Base-by-base conservation (phyloP, 768 basidiomycete genomes). In the Phanerochaete sordida region DNA sequence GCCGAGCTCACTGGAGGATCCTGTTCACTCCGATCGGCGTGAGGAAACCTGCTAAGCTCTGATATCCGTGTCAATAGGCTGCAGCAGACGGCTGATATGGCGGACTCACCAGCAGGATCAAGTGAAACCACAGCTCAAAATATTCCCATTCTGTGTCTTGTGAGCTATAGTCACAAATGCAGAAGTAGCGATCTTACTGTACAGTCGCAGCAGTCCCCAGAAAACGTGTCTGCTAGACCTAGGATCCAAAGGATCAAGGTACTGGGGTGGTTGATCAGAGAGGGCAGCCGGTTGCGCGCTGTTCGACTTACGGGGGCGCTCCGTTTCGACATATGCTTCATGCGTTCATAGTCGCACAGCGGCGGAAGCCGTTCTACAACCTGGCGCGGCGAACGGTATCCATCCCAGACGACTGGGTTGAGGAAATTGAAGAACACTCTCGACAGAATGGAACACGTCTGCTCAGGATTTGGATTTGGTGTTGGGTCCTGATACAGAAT, bases 351-450 rank as follows among this genome's bases (percentile, higher is more conserved):
- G 62, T 86, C 85, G 1, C 83, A 78, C 23, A 85, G 65, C 1
- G 77, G 75, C 11, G 83, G 84, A 0, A 81, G 64, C 55, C 74
- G 65, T 0, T 79, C 76, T 39, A 72, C 70, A 0, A 79, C 66
- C 1, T 85, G 65, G 65, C 81, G 81, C 3, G 75, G 61, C n/a
- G 77, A 66, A n/a, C 73, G 68, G 60, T 76, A 75, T 0, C 78
- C 82, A 11, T 70, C 64, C 56, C 74, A 74, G 23, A 87, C 72
- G 30, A 81, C 69, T 2, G 76, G 75, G 62, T 88, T 83, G 60
- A 88, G 71, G 72, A 79, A 90, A n/a, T 73, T 70, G 66, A 78
- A 87, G 3, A 76, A 66, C 19, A 79, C 37, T 58, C 75, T 71
- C 1, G 72, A 72, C 12, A 73, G 31, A 24, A 63, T 49, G 0